These are phyloP conservation scores for Malus hybrid DNA, from an alignment of 331 rosid species.

Conservation along the genomic window DNA sequence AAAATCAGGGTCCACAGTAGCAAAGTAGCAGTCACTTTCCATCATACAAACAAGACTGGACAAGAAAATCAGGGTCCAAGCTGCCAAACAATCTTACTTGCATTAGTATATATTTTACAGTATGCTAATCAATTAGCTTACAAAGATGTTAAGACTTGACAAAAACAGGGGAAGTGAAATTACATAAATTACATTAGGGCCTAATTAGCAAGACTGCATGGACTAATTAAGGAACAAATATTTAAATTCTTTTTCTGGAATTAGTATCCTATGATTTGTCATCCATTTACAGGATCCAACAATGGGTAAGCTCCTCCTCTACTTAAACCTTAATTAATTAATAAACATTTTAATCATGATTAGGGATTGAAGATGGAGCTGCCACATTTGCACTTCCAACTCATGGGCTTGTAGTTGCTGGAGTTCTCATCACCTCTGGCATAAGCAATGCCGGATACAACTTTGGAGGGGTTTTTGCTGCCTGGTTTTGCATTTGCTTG, in stretches of 20 bases:
- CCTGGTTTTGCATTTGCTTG: conserved; percentile 28
- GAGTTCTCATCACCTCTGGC: conserved; percentile 46
- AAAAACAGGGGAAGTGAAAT: neutral
- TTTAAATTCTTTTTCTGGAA: neutral
- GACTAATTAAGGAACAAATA: neutral
- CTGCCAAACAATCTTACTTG: neutral
- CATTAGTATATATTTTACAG: neutral
- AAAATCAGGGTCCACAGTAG: neutral
- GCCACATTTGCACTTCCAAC: conserved; percentile 99
- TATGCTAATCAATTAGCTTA: neutral
- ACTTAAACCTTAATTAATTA: neutral
- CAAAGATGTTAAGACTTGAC: neutral
- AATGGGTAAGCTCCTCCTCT: neutral
- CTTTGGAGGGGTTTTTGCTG: conserved; percentile 38
- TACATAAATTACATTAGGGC: neutral
- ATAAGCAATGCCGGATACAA: conserved; percentile 26
- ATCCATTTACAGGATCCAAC: conserved; percentile 25
- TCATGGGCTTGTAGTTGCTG: conserved; percentile 83
- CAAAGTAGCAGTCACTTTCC: neutral
- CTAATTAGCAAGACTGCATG: too few relatives aligned
- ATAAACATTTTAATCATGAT: neutral
- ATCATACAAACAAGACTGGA: neutral
- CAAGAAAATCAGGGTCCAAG: neutral
- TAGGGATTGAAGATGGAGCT: conserved; percentile 71
- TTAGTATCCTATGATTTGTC: neutral